Percentiles rank a stretch among this genome's conserved stretches.
phyloP scores from a whole-genome alignment of 1,284 basidiomycete genomes.

The Pascua guehoae region DNA sequence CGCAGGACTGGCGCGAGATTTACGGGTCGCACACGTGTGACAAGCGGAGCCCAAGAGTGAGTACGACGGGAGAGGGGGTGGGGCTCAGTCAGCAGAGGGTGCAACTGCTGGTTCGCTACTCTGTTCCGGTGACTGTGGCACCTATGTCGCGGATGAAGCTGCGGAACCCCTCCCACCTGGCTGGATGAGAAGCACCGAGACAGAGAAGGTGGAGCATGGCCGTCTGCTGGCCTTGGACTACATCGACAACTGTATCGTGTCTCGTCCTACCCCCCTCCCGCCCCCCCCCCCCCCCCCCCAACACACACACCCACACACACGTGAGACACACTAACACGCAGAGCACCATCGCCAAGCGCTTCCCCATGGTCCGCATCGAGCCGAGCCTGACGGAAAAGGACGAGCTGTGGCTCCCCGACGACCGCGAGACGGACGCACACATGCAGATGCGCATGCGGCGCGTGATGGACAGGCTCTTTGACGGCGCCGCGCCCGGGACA shows the following conservation, averaged over 20 bases:
- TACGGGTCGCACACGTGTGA: conserved; percentile 48
- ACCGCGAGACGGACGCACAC: conserved; percentile 62
- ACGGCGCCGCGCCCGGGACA: conserved; percentile 45
- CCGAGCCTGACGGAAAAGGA: conserved; percentile 68
- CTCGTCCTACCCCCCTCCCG: no score
- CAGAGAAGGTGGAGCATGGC: no score
- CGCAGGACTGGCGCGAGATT: conserved; percentile 44
- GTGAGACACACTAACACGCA: conserved; percentile 13
- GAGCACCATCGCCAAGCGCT: conserved; percentile 57
- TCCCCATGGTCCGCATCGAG: conserved; percentile 65
- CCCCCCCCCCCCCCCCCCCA: no score
- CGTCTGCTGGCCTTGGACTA: no score
- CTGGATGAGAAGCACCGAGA: no score
- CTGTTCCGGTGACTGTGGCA: no score
- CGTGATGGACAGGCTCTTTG: conserved; percentile 66
- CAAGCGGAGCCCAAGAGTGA: conserved; percentile 52
- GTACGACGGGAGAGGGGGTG: conserved; percentile 12
- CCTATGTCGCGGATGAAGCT: no score
- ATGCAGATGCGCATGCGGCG: conserved; percentile 57
- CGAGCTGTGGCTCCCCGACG: conserved; percentile 61
- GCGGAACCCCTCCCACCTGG: no score
- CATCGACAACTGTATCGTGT: no score
- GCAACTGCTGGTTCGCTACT: no score
- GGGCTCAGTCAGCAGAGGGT: no score
- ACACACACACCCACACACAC: background rate